A percentile compares a stretch with the other conserved stretches of the same genome.
phyloP scores from a whole-genome alignment of 371 early-diverging fungal genomes.

The Mortierella sp. region DNA sequence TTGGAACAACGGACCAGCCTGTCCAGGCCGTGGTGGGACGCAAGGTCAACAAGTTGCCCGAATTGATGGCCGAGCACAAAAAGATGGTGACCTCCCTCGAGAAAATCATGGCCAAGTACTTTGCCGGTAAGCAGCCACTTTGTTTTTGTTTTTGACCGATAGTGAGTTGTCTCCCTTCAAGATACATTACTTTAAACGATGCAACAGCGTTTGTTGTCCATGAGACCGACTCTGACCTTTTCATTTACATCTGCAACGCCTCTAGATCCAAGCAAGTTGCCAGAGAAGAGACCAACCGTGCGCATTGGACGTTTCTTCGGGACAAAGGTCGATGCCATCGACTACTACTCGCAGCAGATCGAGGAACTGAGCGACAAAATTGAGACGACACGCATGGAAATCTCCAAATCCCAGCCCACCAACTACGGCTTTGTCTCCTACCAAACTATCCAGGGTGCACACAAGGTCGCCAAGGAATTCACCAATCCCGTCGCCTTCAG shows the following conservation, averaged over 20 bases:
- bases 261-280: conserved; percentile 63
- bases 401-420: conserved; percentile 67
- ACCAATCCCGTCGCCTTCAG: conserved; percentile 37
- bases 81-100: conserved; percentile 76
- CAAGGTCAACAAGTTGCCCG: conserved; percentile 73
- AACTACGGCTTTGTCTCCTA: conserved; percentile 86
- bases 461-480: conserved; percentile 67
- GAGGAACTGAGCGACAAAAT: conserved; percentile 78
- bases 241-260: conserved; percentile 14
- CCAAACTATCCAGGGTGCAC: conserved; percentile 71
- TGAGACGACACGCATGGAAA: conserved; percentile 63
- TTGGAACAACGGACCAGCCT: conserved; percentile 63
- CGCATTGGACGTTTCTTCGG: conserved; percentile 66
- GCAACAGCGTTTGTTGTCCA: conserved; percentile 22
- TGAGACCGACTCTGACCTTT: conserved; percentile 17
- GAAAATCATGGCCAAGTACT: conserved; percentile 71
- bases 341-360: conserved; percentile 76
- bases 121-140: conserved; percentile 59
- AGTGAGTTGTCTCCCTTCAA: not conserved
- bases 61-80: conserved; percentile 80
- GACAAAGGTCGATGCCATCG: conserved; percentile 82
- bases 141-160: not conserved
- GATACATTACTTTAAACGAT: no score
- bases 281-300: conserved; percentile 68
- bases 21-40: conserved; percentile 80